Percentiles rank a stretch among this genome's conserved stretches.
phyloP scores from a whole-genome alignment of 2,329 filamentous ascomycete species.

The Colletotrichum musicola region DNA sequence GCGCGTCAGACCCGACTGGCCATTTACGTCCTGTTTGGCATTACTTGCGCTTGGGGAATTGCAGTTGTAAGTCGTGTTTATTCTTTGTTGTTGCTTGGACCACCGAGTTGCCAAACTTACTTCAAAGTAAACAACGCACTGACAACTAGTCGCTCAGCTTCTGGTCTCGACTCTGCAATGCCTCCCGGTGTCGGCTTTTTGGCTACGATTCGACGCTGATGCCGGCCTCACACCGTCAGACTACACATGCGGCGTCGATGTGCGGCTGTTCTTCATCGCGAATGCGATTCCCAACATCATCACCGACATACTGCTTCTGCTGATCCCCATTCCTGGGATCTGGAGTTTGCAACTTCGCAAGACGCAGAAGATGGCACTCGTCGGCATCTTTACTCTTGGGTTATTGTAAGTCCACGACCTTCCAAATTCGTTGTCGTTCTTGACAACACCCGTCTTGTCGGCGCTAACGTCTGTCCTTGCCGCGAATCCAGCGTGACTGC shows the following conservation, averaged over 20 bases:
- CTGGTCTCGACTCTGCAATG: neutral
- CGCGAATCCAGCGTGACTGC: constrained; percentile 30
- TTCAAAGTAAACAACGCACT: neutral
- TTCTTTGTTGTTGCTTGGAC: neutral
- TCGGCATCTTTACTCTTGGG: neutral
- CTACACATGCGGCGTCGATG: neutral
- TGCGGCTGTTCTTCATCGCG: neutral
- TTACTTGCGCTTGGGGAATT: neutral
- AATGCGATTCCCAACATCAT: neutral
- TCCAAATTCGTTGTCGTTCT: neutral
- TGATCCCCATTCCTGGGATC: neutral
- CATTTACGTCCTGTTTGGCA: neutral
- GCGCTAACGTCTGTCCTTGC: neutral
- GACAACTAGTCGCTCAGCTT: neutral
- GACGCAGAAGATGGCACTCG: neutral
- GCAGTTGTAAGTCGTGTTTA: neutral
- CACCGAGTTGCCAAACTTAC: neutral
- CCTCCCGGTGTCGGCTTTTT: neutral
- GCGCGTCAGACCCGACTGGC: neutral
- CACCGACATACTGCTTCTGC: neutral
- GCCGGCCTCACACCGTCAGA: neutral
- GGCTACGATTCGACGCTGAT: neutral
- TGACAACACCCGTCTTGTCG: too few species aligned
- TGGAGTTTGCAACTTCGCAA: neutral
- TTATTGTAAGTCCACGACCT: neutral